Conservation (phyloP, 768 basidiomycete species). For the Peribolospora baueri region DNA sequence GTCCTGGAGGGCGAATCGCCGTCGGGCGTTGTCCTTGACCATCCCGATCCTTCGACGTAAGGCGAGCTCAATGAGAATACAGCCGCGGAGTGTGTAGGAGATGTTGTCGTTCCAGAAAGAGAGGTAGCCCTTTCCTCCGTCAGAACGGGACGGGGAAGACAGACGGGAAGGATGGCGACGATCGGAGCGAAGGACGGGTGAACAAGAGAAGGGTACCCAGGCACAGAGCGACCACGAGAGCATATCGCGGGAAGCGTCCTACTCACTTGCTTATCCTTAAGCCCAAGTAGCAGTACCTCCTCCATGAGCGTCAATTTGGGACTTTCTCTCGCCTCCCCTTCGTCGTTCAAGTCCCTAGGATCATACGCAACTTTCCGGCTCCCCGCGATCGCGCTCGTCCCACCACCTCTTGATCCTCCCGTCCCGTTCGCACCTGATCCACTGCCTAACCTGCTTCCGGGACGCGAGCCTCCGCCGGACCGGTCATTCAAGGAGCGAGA, state of each 20-base stretch:
- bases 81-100: conserved; percentile 91
- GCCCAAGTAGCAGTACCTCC: conserved; percentile 72
- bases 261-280: conserved; percentile 83
- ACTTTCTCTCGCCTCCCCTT: conserved; percentile 36
- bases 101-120: conserved; percentile 99
- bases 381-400: not conserved
- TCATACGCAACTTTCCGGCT: conserved; percentile 45
- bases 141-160: not conserved
- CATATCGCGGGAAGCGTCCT: too few relatives aligned
- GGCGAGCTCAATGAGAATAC: conserved; percentile 89
- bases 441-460: too few relatives aligned
- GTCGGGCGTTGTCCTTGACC: conserved; percentile 55
- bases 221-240: not conserved
- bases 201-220: not conserved
- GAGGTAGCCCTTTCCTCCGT: conserved; percentile 47
- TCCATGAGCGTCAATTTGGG: conserved; percentile 87
- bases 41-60: conserved; percentile 82
- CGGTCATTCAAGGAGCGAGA: too few relatives aligned
- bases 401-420: not conserved
- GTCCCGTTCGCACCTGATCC: not conserved
- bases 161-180: not conserved
- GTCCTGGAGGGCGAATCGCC: conserved; percentile 43
- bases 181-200: too few relatives aligned
- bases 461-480: too few relatives aligned
- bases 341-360: conserved; percentile 55